Evolutionary conservation across 1,284 basidiomycete genomes (phyloP).

Genomic region (Ceratobasidium theobromae): DNA sequence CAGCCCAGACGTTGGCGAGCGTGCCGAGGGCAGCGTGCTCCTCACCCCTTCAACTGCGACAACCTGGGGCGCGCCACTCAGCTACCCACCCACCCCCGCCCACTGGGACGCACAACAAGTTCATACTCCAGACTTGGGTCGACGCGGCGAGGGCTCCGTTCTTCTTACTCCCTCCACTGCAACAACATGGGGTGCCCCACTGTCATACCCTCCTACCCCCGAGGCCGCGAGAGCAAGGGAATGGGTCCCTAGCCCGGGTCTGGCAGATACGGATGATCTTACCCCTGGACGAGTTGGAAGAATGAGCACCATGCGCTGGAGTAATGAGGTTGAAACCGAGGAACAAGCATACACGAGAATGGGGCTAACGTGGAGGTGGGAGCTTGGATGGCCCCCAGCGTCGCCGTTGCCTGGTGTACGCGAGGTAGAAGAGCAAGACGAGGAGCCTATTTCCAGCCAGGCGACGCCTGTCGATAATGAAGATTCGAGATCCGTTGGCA

Average conservation of each 20-base stretch:
- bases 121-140: constrained; percentile 50
- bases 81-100: constrained; percentile 33
- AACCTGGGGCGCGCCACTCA: constrained; percentile 35
- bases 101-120: constrained; percentile 41
- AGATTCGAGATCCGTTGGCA: background rate
- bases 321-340: constrained; percentile 9
- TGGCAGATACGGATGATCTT: background rate
- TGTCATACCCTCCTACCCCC: constrained; percentile 30
- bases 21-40: constrained; percentile 46
- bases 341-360: constrained; percentile 17
- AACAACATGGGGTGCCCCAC: constrained; percentile 53
- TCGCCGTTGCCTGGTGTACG: background rate
- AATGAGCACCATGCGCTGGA: constrained; percentile 12
- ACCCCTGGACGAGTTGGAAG: background rate
- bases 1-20: constrained; percentile 46
- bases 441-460: background rate
- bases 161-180: constrained; percentile 42
- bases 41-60: constrained; percentile 42
- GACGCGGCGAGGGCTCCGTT: constrained; percentile 41
- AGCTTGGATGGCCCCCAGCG: too few species aligned
- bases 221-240: background rate
- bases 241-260: constrained; percentile 10
- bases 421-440: background rate
- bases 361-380: constrained; percentile 19
- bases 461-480: background rate